Evolutionary conservation across 2,329 filamentous ascomycete species (phyloP).

Genomic region (Fusarium sp.): DNA sequence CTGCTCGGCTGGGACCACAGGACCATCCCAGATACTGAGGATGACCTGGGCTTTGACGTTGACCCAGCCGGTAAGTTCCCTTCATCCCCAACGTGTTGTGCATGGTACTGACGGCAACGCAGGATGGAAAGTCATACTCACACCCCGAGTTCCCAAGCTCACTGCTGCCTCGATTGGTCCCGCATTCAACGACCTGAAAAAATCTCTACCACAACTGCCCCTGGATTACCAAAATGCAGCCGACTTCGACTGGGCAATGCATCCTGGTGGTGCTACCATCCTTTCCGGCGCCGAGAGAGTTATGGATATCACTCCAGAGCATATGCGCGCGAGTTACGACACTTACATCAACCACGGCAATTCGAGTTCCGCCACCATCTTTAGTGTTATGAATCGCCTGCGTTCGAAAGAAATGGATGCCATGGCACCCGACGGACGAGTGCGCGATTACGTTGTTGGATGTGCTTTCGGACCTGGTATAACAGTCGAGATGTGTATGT

Average conservation of each 20-base stretch:
- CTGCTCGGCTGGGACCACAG: slow-evolving; percentile 75
- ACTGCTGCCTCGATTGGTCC: slow-evolving; percentile 65
- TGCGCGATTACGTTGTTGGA: slow-evolving; percentile 71
- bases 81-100: neutral
- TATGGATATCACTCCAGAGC: slow-evolving; percentile 70
- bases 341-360: slow-evolving; percentile 78
- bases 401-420: slow-evolving; percentile 71
- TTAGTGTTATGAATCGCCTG: slow-evolving; percentile 74
- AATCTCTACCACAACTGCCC: slow-evolving; percentile 62
- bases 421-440: slow-evolving; percentile 62
- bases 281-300: slow-evolving; percentile 71
- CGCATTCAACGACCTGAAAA: slow-evolving; percentile 67
- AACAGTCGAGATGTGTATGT: slow-evolving; percentile 75
- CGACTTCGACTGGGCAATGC: slow-evolving; percentile 80
- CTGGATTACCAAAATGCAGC: slow-evolving; percentile 59
- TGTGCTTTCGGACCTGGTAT: slow-evolving; percentile 80
- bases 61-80: slow-evolving; percentile 67
- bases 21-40: slow-evolving; percentile 71
- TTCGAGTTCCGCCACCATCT: slow-evolving; percentile 76
- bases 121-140: slow-evolving; percentile 76
- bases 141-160: slow-evolving; percentile 71
- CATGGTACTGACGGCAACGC: slow-evolving; percentile 31
- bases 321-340: slow-evolving; percentile 77
- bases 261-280: slow-evolving; percentile 77
- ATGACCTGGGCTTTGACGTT: slow-evolving; percentile 74